These are phyloP conservation scores for Martensiomyces pterosporus DNA, from an alignment of 192 early-diverging fungal species.

Conservation along the genomic window DNA sequence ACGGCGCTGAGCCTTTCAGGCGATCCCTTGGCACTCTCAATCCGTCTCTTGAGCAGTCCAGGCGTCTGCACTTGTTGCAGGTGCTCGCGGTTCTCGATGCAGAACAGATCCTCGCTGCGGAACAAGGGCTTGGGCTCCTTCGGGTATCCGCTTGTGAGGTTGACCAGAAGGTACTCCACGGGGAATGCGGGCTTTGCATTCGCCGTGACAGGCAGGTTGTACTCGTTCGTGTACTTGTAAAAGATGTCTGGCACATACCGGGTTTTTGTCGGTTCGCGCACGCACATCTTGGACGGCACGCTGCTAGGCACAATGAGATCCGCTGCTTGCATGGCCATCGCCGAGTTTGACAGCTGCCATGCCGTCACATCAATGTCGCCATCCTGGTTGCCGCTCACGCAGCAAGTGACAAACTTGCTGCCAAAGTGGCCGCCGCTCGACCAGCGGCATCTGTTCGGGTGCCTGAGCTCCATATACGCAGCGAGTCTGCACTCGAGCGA, in stretches of 20 bases:
- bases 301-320: conserved; percentile 86
- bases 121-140: conserved; percentile 73
- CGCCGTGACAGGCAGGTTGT: conserved; percentile 79
- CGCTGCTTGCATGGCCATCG: conserved; percentile 86
- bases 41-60: conserved; percentile 53
- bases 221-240: conserved; percentile 95
- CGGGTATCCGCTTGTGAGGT: conserved; percentile 90
- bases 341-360: conserved; percentile 91
- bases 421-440: conserved; percentile 76
- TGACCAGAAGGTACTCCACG: conserved; percentile 93
- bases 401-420: conserved; percentile 91
- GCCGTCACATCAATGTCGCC: conserved; percentile 79
- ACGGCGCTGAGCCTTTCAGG: conserved; percentile 43
- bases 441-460: conserved; percentile 70
- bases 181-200: conserved; percentile 95
- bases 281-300: conserved; percentile 81
- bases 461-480: conserved; percentile 74
- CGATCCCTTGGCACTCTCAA: conserved; percentile 29
- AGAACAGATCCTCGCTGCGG: conserved; percentile 54
- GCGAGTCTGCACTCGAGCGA: conserved; percentile 84
- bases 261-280: conserved; percentile 65
- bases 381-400: conserved; percentile 86
- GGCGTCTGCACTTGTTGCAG: conserved; percentile 57
- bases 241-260: conserved; percentile 96
- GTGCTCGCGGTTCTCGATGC: conserved; percentile 75